Conservation (phyloP, 2,329 filamentous ascomycete species). For the Neonectria punicea region DNA sequence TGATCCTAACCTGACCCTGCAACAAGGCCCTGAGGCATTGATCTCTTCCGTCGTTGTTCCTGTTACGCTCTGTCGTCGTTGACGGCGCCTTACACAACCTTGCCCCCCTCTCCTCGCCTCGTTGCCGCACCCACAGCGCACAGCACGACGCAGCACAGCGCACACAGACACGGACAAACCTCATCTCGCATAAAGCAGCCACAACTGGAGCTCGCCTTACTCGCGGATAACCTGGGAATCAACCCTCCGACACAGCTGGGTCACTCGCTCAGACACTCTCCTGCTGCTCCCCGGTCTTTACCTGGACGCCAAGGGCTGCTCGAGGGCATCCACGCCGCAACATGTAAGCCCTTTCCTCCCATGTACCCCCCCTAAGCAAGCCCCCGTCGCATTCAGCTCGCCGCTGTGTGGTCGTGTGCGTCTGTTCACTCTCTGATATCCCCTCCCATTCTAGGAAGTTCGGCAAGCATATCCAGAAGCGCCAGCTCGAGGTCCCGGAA, state of each 20-base stretch:
- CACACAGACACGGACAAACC: not conserved
- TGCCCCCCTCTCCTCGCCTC: conserved; percentile 28
- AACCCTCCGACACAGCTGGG: conserved; percentile 14
- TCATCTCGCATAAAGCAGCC: conserved; percentile 36
- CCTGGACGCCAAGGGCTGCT: conserved; percentile 37
- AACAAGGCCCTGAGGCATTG: conserved; percentile 20
- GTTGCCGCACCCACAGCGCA: conserved; percentile 17
- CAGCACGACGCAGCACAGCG: conserved; percentile 1
- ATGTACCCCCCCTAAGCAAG: conserved; percentile 10
- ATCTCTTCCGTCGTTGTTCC: conserved; percentile 7
- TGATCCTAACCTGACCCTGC: conserved; percentile 31
- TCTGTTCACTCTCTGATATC: conserved; percentile 25
- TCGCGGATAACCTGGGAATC: conserved; percentile 17
- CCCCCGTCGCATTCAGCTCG: conserved; percentile 5
- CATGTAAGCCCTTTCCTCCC: conserved; percentile 47
- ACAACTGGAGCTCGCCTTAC: conserved; percentile 30
- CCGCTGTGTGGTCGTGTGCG: conserved; percentile 7
- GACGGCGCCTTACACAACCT: conserved; percentile 5
- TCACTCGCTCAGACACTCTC: conserved; percentile 22
- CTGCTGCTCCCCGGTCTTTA: conserved; percentile 30
- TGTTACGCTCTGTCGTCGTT: not conserved
- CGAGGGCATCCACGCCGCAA: conserved; percentile 43
- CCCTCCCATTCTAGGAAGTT: conserved; percentile 81
- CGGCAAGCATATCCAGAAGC: conserved; percentile 98
- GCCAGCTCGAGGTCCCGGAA: conserved; percentile 98